Base-by-base conservation (phyloP, 164 flowering plant species). In the Stephania yunnanensis region DNA sequence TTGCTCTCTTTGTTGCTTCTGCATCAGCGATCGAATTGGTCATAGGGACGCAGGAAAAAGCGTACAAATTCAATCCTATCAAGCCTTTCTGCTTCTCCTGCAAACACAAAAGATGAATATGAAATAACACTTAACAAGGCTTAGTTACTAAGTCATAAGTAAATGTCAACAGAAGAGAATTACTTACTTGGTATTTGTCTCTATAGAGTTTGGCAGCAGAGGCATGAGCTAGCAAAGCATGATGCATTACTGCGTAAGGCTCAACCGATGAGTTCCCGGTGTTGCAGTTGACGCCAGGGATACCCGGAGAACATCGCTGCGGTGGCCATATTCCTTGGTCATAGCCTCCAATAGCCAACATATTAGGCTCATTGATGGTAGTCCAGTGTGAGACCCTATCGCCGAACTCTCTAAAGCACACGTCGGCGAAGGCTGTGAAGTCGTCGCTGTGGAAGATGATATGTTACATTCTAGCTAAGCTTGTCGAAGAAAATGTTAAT, bases 381-480 rank as follows among this genome's bases (percentile, higher is more conserved):
- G 78, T 79, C 81, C 78, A 79, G 46, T 79, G 71, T 8, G 70
- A 25, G 20, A 79, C 76, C 68, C 78, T 72, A n/a, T 79, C 78
- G 46, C 81, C 81, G 68, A 79, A 79, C 44, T 79, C 81, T 72
- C 78, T 79, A 22, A 79, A 79, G 73, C 81, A 79, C 6, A 75
- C 78, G 31, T 79, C 78, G 52, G 81, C 81, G 68, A 67, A 79
- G 11, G 75, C 72, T 72, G 81, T 77, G 78, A 74, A 80, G 36
- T 77, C 79, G 17, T 77, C 78, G 65, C 70, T 73, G 68, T 5
- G 42, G n/a, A 19, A 17, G 25, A 2, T 11, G 13, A 4, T 15
- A n/a, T 0, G 4, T 6, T 1, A 30, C 2, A 66, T 10, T 48
- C n/a, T 1, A 70, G 46, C 8, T 44, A n/a, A 36, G 11, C 10